Conservation (phyloP, 352 stramenopile genomes). For the Phytophthora macrochlamydospora region DNA sequence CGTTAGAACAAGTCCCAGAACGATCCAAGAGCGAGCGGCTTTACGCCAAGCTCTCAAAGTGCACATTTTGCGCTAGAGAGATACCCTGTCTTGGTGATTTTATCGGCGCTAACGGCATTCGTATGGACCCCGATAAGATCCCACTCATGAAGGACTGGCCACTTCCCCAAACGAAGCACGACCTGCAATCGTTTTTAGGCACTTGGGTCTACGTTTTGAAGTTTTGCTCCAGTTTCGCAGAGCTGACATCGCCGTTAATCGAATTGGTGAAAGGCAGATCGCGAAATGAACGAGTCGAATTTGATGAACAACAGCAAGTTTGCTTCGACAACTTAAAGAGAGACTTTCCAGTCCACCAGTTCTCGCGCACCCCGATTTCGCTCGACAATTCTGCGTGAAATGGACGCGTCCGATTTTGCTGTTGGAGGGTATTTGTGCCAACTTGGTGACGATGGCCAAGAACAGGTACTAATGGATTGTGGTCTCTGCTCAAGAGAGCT, state of each 20-base stretch:
- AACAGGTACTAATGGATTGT: background rate
- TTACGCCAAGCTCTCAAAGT: conserved; percentile 12
- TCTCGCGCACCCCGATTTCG: conserved; percentile 1
- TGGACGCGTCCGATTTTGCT: conserved; percentile 9
- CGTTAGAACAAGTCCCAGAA: conserved; percentile 1
- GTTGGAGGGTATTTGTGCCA: conserved; percentile 7
- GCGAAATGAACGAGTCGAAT: background rate
- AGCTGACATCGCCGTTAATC: conserved; percentile 3
- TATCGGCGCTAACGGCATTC: background rate
- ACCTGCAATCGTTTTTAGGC: conserved; percentile 9
- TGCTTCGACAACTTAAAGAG: conserved; percentile 3
- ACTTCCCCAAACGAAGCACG: background rate
- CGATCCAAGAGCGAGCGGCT: conserved; percentile 1
- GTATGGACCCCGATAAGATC: conserved; percentile 8
- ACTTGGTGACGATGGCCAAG: background rate
- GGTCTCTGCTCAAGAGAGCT: too few relatives aligned
- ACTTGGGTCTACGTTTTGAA: conserved; percentile 14
- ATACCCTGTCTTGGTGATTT: conserved; percentile 7
- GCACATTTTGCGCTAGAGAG: conserved; percentile 10
- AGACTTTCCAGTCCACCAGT: background rate
- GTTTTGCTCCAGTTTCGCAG: conserved; percentile 5
- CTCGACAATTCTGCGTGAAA: conserved; percentile 8
- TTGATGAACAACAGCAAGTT: background rate
- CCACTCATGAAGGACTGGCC: background rate
- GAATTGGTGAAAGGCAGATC: conserved; percentile 1